Base-by-base conservation (phyloP, 2,329 filamentous ascomycete species). In the Exserohilum rostratum region DNA sequence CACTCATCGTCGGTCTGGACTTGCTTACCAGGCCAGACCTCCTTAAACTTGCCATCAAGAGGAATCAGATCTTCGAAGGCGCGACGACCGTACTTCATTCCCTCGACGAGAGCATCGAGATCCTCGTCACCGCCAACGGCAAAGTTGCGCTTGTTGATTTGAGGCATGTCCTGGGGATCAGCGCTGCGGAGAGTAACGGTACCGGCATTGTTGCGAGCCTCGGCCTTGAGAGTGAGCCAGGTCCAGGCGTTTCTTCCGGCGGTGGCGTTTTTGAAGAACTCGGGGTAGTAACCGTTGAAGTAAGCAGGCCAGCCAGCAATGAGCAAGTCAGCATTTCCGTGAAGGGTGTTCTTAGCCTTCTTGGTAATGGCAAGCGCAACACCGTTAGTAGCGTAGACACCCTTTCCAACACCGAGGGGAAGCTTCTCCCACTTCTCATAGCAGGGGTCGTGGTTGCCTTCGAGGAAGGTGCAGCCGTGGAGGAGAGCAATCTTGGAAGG, bases 131-230 rank as follows among this genome's bases (percentile, higher is more conserved):
- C 60, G 18, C 59, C 53, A 17, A 62, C 54, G 1, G 39, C 53
- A 18, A 66, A 66, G 47, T 58, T 60, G 40, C 60, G 53, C 50
- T 58, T 60, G 55, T 46, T 53, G 60, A 90, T 88, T 5, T 82
- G 67, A 0, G 88, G 88, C 1, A 79, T 76, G 49, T 89, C 87
- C 0, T 82, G 81, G 0, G 88, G 87, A 66, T 90, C 81, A 0
- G 80, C 72, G 0, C 83, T 86, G 13, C 77, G 77, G 4, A 91
- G 80, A 5, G 73, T 81, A 7, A 91, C 87, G 1, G 80, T 82
- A 6, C 89, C 88, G 2, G 68, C 78, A 68, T 74, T 72, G 68
- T 90, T 89, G 47, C 83, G 82, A 1, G 86, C 80, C 62, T 87
- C 85, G 0, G 82, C 82, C 70, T 88, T 87, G 46, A 90, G 77